A percentile compares a stretch with the other conserved stretches of the same genome.
These are phyloP conservation scores for Lithohypha guttulata DNA, from an alignment of 2,329 filamentous ascomycete species.

Conservation along the genomic window DNA sequence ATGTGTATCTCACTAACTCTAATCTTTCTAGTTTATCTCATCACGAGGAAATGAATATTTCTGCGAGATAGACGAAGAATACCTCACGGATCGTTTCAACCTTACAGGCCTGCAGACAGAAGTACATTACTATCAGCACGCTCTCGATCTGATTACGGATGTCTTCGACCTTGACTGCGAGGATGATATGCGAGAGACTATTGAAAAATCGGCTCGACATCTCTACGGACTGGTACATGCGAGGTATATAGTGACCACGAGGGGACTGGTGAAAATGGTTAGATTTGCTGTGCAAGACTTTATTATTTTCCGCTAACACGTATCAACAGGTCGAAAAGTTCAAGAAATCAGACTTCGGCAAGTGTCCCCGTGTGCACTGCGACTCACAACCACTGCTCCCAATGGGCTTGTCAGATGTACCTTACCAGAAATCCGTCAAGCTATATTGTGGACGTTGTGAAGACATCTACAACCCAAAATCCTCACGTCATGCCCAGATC, in stretches of 20 bases:
- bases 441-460: constrained; percentile 96
- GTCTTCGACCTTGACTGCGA: constrained; percentile 98
- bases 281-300: constrained; percentile 22
- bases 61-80: constrained; percentile 98
- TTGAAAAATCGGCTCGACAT: constrained; percentile 92
- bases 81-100: constrained; percentile 96
- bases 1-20: no score
- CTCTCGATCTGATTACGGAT: constrained; percentile 90
- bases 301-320: constrained; percentile 2
- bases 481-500: constrained; percentile 84
- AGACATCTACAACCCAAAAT: constrained; percentile 98
- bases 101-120: constrained; percentile 93
- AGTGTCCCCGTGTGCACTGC: constrained; percentile 93
- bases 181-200: constrained; percentile 94
- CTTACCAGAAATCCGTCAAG: constrained; percentile 83
- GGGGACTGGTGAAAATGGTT: constrained; percentile 94
- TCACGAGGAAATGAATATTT: constrained; percentile 98
- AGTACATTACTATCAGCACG: constrained; percentile 98
- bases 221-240: constrained; percentile 94
- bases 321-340: constrained; percentile 87
- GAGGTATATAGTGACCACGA: constrained; percentile 89
- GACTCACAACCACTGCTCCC: constrained; percentile 85
- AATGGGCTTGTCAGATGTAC: constrained; percentile 83
- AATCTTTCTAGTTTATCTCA: constrained; percentile 72
- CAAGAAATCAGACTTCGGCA: constrained; percentile 95